Base-by-base conservation (phyloP, 495 filamentous ascomycete genomes). In the Xylaria acuta region DNA sequence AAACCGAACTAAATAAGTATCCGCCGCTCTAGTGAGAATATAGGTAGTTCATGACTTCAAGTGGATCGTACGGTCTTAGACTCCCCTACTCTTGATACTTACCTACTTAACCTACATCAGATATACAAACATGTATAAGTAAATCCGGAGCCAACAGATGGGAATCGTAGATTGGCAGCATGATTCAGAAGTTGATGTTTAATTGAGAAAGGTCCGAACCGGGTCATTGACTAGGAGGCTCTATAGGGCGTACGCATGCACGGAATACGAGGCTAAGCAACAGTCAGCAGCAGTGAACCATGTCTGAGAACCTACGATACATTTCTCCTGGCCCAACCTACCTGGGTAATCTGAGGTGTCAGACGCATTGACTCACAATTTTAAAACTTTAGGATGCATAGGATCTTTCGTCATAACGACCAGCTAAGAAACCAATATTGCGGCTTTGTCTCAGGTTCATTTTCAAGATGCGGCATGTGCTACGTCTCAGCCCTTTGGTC, bases 331-430 rank as follows among this genome's bases (percentile, higher is more conserved):
- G 54, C 1, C 62, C 40, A 40, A 6, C 40, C 27, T 47, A 40
- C 22, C 41, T 12, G n/a, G n/a, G n/a, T 6, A 34, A 14, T 11
- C 22, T 11, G 41, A 45, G 41, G 5, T n/a, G 41, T 47, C 41
- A 64, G 25, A 47, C 22, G 63, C 63, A 65, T 65, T 65, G 63
- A 49, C 41, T 16, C 11, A 30, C 41, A 47, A 45, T 20, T 5
- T 40, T 25, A 1, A 47, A 64, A 20, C 25, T 18, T n/a, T 2
- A 4, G 36, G 14, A 25, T 47, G 34, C 41, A 64, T 64, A 30
- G 11, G 41, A 41, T 47, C 6, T 22, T 43, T 43, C 11, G 9
- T 63, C 60, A 16, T 27, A 41, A 41, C 34, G 3, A 41, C 9
- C 9, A 25, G 40, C 8, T 12, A 40, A 4, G 16, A 32, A 58